Evolutionary conservation across 2,329 filamentous ascomycete genomes (phyloP).

Genomic region (Periconia digitata): DNA sequence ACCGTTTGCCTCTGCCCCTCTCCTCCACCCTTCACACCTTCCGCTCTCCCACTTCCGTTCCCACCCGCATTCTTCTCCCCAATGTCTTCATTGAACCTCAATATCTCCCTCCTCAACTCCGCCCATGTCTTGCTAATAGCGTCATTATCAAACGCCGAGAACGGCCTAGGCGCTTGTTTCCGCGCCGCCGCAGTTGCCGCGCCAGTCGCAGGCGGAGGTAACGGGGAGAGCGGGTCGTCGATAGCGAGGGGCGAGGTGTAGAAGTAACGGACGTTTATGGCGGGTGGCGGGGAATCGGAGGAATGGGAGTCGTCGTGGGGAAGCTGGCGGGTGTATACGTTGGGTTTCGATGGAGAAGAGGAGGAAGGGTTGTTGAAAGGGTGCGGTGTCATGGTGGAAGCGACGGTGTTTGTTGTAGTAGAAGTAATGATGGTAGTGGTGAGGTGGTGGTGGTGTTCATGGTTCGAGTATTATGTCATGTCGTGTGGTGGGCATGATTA

Average conservation of each 20-base stretch:
- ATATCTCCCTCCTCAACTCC: constrained; percentile 56
- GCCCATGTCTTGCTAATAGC: constrained; percentile 79
- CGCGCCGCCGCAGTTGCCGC: constrained; percentile 45
- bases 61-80: constrained; percentile 34
- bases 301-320: constrained; percentile 48
- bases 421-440: too few relatives aligned
- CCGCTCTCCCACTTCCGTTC: constrained; percentile 36
- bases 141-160: constrained; percentile 76
- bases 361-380: background rate
- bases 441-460: too few relatives aligned
- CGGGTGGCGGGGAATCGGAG: constrained; percentile 35
- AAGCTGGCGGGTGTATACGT: constrained; percentile 16
- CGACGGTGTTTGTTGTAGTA: too few relatives aligned
- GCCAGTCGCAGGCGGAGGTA: constrained; percentile 55
- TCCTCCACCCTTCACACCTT: constrained; percentile 25
- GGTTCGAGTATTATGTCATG: too few relatives aligned
- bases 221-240: constrained; percentile 81
- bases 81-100: constrained; percentile 44
- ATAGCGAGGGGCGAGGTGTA: constrained; percentile 81
- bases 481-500: too few relatives aligned
- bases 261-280: constrained; percentile 64
- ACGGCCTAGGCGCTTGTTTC: constrained; percentile 71
- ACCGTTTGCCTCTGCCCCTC: too few relatives aligned
- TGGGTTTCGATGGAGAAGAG: background rate
- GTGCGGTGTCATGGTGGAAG: background rate